Evolutionary conservation across 2,329 filamentous ascomycete species (phyloP), one percentile per base, ranked within the genome.

Genomic region (Fusarium concolor): DNA sequence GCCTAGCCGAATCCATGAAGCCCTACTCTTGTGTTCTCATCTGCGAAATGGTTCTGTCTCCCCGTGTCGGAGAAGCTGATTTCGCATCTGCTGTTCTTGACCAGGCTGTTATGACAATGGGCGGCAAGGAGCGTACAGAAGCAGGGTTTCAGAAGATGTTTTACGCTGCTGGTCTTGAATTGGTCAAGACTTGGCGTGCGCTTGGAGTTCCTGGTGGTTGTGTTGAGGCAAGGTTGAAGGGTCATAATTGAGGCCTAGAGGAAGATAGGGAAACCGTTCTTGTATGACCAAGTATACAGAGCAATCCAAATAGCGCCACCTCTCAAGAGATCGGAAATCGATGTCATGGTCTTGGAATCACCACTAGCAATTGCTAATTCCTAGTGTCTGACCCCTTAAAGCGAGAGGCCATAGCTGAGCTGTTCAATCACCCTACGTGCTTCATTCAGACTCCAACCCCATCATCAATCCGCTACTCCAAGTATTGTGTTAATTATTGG

Each of bases 41-140:
- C 37, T 79, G 76, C 54, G 76, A 78, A 18, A 76, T 77, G 73
- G 73, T 78, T 14, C 55, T 78, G 11, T 65, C 76, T 9, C 47
- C 68, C 12, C 71, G 75, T 2, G 76, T 77, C 2, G 67, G 65
- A 17, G 76, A 78, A 44, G 65, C 67, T 20, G 72, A 75, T 41
- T 77, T 77, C 31, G 67, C 73, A 1, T 74, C 73, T 5, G 72
- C 75, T 4, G 74, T 78, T 5, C 56, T 77, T 15, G 76, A 78
- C 53, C 74, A 77, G 35, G 74, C 71, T 11, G 75, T 77, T 15
- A 77, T 79, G 74, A 74, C 74, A 11, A 78, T 78, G 70, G 75
- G 72, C 1, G 76, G 76, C n/a, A 78, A 78, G 41, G 76, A 78
- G 42, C 70, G 74, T 6, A 79, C 74, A 0, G 71, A 74, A 9